phyloP scores from a whole-genome alignment of 2,329 filamentous ascomycete species.

The Penicillium sp. region DNA sequence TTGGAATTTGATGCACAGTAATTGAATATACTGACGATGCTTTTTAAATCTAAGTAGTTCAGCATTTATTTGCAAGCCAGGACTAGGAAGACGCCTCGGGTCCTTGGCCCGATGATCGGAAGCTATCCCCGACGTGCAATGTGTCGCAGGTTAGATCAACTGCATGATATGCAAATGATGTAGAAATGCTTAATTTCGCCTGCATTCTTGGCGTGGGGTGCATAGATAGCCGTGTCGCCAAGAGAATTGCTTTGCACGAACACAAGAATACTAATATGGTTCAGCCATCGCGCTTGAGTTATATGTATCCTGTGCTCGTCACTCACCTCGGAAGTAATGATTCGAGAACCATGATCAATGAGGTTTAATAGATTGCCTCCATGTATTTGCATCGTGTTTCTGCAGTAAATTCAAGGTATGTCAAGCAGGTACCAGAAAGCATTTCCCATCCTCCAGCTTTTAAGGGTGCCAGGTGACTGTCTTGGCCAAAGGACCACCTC shows the following conservation, averaged over 20 bases:
- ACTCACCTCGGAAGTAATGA: not conserved
- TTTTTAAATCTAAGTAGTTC: not conserved
- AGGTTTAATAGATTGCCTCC: too few relatives aligned
- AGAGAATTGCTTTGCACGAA: too few relatives aligned
- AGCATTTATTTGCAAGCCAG: not conserved
- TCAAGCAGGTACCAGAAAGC: too few relatives aligned
- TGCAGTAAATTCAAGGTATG: too few relatives aligned
- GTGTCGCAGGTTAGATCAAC: not conserved
- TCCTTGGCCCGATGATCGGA: not conserved
- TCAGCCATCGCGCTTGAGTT: too few relatives aligned
- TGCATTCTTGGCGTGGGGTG: too few relatives aligned
- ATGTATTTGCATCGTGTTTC: too few relatives aligned
- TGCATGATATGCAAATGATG: not conserved
- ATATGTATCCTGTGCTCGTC: not conserved
- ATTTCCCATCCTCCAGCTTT: not conserved
- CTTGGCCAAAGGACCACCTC: slow-evolving; percentile 29
- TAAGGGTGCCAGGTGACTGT: slow-evolving; percentile 25
- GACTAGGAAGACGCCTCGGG: not conserved
- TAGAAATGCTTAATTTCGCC: too few relatives aligned
- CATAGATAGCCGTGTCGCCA: too few relatives aligned
- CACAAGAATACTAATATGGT: too few relatives aligned
- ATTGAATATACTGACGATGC: not conserved
- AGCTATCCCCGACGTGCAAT: not conserved
- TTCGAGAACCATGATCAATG: too few relatives aligned
- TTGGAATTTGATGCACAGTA: not conserved